These are phyloP conservation scores for Lanmaoa rubissima DNA, from an alignment of 768 basidiomycete species.

Conservation along the genomic window DNA sequence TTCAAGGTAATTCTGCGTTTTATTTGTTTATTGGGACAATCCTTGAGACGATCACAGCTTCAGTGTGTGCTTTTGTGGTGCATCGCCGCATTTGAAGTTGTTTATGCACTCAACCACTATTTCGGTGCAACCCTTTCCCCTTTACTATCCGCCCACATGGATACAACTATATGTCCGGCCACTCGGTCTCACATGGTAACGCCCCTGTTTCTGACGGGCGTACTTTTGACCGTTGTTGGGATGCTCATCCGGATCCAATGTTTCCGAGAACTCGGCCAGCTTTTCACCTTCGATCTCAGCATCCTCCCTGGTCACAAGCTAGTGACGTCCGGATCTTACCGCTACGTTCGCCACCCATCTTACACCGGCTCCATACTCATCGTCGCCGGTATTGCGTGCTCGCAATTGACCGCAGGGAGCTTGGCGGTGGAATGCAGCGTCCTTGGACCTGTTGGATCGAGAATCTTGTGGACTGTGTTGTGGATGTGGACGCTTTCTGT, in stretches of 20 bases:
- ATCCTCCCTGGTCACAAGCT: slow-evolving; percentile 51
- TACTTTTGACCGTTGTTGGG: slow-evolving; percentile 42
- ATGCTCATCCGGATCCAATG: slow-evolving; percentile 51
- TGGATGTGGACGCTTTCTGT: slow-evolving; percentile 51
- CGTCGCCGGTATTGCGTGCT: slow-evolving; percentile 44
- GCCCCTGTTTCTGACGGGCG: slow-evolving; percentile 46
- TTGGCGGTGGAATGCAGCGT: slow-evolving; percentile 43
- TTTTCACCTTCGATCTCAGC: slow-evolving; percentile 62
- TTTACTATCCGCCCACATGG: slow-evolving; percentile 33
- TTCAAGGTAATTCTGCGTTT: slow-evolving; percentile 44
- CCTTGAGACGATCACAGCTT: slow-evolving; percentile 33
- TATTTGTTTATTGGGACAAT: background rate
- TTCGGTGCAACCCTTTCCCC: slow-evolving; percentile 32
- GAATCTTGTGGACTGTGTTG: slow-evolving; percentile 41
- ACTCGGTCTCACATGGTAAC: slow-evolving; percentile 33
- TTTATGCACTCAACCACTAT: slow-evolving; percentile 38
- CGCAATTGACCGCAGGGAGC: slow-evolving; percentile 46
- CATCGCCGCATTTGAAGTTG: slow-evolving; percentile 49
- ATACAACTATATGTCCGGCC: slow-evolving; percentile 33
- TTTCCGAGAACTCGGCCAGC: slow-evolving; percentile 49
- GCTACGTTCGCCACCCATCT: slow-evolving; percentile 53
- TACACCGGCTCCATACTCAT: slow-evolving; percentile 54
- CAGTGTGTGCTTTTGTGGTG: slow-evolving; percentile 51
- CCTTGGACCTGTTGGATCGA: slow-evolving; percentile 31
- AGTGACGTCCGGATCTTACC: slow-evolving; percentile 49